A percentile compares a stretch with the other conserved stretches of the same genome.
Evolutionary conservation across 257 asterid species (phyloP).

Genomic region (Nicotiana sylvestris): DNA sequence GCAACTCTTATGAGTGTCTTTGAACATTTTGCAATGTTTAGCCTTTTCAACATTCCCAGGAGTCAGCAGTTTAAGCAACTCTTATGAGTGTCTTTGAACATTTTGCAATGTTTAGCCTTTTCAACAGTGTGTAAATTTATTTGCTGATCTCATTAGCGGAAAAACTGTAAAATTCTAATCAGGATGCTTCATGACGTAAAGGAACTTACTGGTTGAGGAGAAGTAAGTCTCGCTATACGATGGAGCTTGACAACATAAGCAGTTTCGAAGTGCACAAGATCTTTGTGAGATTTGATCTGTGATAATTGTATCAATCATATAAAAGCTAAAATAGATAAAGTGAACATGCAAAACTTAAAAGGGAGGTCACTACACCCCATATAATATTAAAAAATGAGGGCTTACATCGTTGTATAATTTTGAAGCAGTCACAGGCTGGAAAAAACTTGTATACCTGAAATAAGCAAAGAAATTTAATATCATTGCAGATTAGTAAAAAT

Average conservation of each 20-base stretch:
- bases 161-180: not conserved
- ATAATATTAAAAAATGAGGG: conserved; percentile 11
- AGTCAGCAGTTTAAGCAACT: not conserved
- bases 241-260: conserved; percentile 96
- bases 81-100: not conserved
- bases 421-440: conserved; percentile 94
- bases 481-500: not conserved
- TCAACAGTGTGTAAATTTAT: not conserved
- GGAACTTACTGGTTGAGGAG: conserved; percentile 74
- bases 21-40: not conserved
- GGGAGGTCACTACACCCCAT: not conserved
- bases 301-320: conserved; percentile 18
- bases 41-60: not conserved
- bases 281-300: conserved; percentile 89
- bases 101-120: not conserved
- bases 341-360: not conserved
- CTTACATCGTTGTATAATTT: conserved; percentile 90
- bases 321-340: not conserved
- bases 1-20: not conserved
- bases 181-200: conserved; percentile 22
- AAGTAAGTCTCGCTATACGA: conserved; percentile 88
- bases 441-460: conserved; percentile 91
- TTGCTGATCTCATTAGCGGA: not conserved
- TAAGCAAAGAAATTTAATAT: conserved; percentile 16
- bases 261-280: conserved; percentile 95